These are phyloP conservation scores for Coemansia brasiliensis DNA, from an alignment of 192 early-diverging fungal species.

Conservation along the genomic window DNA sequence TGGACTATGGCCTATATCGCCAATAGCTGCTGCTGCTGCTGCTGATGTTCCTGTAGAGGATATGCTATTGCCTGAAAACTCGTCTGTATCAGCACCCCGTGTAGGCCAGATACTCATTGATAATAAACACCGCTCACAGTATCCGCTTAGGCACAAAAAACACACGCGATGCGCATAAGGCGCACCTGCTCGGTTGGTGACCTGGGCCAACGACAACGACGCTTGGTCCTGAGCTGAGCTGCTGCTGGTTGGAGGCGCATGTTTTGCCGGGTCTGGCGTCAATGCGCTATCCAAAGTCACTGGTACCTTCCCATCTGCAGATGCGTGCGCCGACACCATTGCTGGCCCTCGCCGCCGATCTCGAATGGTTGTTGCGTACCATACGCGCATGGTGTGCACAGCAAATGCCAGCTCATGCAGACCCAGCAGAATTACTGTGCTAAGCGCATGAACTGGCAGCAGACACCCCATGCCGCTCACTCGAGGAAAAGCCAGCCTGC, in stretches of 20 bases:
- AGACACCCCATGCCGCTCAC: constrained; percentile 3
- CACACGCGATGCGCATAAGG: constrained; percentile 40
- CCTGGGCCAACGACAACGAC: constrained; percentile 5
- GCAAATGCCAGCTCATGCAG: constrained; percentile 31
- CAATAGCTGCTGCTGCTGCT: too few relatives aligned
- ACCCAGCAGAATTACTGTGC: constrained; percentile 14
- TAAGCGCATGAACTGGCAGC: constrained; percentile 31
- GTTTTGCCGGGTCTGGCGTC: too few relatives aligned
- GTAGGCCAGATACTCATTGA: constrained; percentile 54
- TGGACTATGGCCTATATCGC: too few relatives aligned
- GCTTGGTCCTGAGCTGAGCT: too few relatives aligned
- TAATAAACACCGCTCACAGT: constrained; percentile 44
- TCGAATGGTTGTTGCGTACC: constrained; percentile 36
- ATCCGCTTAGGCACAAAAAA: constrained; percentile 47
- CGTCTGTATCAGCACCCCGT: background rate
- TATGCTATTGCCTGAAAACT: background rate
- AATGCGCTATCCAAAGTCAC: too few relatives aligned
- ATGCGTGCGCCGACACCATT: constrained; percentile 8
- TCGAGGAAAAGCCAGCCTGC: background rate
- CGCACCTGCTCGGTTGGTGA: constrained; percentile 6
- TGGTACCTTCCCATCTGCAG: background rate
- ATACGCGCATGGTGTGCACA: constrained; percentile 38
- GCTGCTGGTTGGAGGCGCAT: too few relatives aligned
- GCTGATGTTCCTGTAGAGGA: background rate
- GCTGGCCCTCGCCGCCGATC: constrained; percentile 36